Evolutionary conservation across 176 grass and related monocot genomes (phyloP).

Genomic region (sorghum (Sorghum bicolor)): DNA sequence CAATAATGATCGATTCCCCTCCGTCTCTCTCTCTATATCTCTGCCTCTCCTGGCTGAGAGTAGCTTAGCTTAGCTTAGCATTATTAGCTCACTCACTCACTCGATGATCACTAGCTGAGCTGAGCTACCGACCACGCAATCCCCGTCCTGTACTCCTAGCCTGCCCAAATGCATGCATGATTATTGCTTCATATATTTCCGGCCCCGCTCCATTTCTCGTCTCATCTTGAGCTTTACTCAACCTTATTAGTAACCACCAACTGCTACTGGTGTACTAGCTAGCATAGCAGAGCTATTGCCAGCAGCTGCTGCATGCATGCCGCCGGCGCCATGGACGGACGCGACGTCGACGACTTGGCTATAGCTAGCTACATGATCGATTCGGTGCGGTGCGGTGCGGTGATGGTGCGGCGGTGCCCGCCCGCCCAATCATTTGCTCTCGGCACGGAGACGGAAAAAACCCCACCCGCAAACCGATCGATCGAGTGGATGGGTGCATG

Average conservation of each 20-base stretch:
- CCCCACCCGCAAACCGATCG: too few species aligned
- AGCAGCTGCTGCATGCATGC: too few species aligned
- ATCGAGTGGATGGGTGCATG: background rate
- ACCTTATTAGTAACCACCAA: slow-evolving; percentile 31
- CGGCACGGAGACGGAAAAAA: too few species aligned
- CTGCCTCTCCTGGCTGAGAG: background rate
- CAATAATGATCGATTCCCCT: background rate
- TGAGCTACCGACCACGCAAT: too few species aligned
- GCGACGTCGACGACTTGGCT: too few species aligned
- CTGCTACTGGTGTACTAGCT: background rate
- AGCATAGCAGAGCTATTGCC: too few species aligned
- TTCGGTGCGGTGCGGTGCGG: too few species aligned
- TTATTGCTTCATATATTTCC: background rate
- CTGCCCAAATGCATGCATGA: too few species aligned
- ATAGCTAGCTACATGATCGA: too few species aligned
- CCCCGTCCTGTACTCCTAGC: too few species aligned
- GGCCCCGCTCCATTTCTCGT: background rate
- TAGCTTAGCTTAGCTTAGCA: background rate
- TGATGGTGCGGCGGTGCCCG: too few species aligned
- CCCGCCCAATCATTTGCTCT: background rate
- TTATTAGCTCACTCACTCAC: background rate
- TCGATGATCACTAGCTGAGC: background rate
- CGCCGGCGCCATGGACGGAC: too few species aligned
- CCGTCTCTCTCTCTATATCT: background rate
- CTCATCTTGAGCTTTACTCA: slow-evolving; percentile 35